These are phyloP conservation scores for Neurospora crassa DNA, from an alignment of 2,329 filamentous ascomycete species.

Conservation along the genomic window DNA sequence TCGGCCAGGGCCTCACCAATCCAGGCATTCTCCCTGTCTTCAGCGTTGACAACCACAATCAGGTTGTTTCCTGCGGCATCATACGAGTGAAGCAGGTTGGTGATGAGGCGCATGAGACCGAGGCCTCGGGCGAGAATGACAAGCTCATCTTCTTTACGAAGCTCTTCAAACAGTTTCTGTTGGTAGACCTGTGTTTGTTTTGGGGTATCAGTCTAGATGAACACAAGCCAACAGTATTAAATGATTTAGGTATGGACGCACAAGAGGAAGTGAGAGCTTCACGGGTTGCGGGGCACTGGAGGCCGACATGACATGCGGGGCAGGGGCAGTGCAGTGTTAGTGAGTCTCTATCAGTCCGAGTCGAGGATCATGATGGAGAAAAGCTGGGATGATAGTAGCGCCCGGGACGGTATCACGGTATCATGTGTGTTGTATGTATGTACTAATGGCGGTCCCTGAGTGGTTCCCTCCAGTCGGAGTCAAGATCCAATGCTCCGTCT, in stretches of 20 bases:
- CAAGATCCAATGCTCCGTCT: background rate
- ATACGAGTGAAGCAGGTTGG: constrained; percentile 94
- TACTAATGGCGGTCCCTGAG: background rate
- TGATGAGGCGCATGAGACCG: constrained; percentile 81
- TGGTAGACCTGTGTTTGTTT: constrained; percentile 61
- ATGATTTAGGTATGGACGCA: constrained; percentile 27
- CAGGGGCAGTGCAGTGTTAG: constrained; percentile 20
- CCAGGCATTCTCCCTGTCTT: constrained; percentile 92
- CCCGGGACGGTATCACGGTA: background rate
- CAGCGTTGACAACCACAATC: constrained; percentile 78
- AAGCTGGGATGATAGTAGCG: background rate
- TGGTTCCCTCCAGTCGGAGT: background rate
- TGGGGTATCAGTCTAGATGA: background rate
- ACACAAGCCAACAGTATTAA: background rate
- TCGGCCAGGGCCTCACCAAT: constrained; percentile 93
- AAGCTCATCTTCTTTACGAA: constrained; percentile 85
- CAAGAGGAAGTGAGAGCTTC: constrained; percentile 71
- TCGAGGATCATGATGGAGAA: constrained; percentile 1
- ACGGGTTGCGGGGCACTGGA: constrained; percentile 48
- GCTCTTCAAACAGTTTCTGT: constrained; percentile 86
- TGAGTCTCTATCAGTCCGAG: background rate
- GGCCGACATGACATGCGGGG: constrained; percentile 47
- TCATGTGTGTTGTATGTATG: background rate
- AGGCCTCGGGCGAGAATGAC: constrained; percentile 86
- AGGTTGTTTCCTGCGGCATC: constrained; percentile 93